Base-by-base conservation (phyloP, 1,284 basidiomycete genomes). In the Rhizoctonia solani region DNA sequence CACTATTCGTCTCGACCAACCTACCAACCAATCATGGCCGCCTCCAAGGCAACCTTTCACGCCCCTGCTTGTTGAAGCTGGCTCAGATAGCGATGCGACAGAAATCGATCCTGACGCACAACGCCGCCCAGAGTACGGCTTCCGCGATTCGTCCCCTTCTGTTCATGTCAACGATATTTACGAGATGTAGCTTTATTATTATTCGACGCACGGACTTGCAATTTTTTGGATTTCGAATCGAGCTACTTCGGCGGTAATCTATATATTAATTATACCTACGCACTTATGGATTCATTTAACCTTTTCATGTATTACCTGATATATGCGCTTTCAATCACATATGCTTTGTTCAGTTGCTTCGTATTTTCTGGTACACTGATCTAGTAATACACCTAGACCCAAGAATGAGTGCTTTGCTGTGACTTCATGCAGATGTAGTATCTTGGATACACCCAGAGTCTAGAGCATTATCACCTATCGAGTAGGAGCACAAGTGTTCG, bases 81-180 rank as follows among this genome's bases (percentile, higher is more conserved):
- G 21, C 11, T 14, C 13, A 6, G 44, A 9, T 14, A 63, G 59
- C 30, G 59, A 49, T 8, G 32, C 32, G 25, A 63, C 59, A 13
- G 59, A 63, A 25, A 63, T 63, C 19, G 59, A 63, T 23, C 59
- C 37, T 8, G 59, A 63, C 29, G 59, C 59, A 30, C 59, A 53
- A 27, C 47, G 44, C 9, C 5, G 59, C 13, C 59, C 59, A 11
- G 59, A 63, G 23, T 63, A 34, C 25, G 59, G 59, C 19, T 52
- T 39, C 14, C 30, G 47, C 16, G 59, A 53, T 25, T 5, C 8
- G 3, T 46, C 47, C 13, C 47, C 49, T 27, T 63, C 59, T 14
- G 37, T 30, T 16, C 47, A 63, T 50, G 49, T 37, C 4, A 52
- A 63, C n/a, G 53, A 47, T 29, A 21, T 63, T 63, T 63, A 63